Base-by-base conservation (phyloP, 1,284 basidiomycete species). In the Rhodofomes roseus region DNA sequence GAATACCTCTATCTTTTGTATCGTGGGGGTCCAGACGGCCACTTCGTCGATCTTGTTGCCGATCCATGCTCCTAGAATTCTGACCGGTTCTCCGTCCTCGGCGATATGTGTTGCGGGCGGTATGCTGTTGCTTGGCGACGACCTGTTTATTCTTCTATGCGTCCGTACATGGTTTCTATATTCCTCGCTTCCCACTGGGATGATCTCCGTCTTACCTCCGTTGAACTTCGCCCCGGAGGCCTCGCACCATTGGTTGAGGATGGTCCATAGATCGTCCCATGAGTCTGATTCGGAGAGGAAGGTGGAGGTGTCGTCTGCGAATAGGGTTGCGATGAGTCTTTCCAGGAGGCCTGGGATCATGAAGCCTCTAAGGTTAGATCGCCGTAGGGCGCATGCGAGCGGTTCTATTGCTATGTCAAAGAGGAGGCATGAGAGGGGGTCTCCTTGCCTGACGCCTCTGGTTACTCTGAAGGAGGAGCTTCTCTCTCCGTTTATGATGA, bases 391-490 rank as follows among this genome's bases (percentile, higher is more conserved):
- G 20, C 36, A 52, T 8, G 73, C 70, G 8, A 76, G 65, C 0
- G 73, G 70, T 60, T 76, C 73, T 0, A 77, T 76, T 27, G 71
- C 73, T 0, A 76, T 16, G 53, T 78, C 60, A 20, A 76, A 79
- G 0, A 79, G 67, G 0, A 79, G 66, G 62, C 76, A 79, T 0
- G 76, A 79, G 5, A 65, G 59, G 0, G 73, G 73, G 63, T 75
- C 73, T 0, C 73, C 73, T 58, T 76, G 73, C 0, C 74, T 41
- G 0, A 74, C 71, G 0, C 73, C 73, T 44, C 71, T 27, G 0
- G 51, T 61, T 0, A 74, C 57, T 18, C 22, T 31, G 54, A 63
- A 73, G 0, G 58, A 52, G 18, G 2, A 22, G 55, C 70, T 70
- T 4, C 59, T 43, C 0, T 55, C 56, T 0, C 71, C 69, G 39